phyloP scores from a whole-genome alignment of 257 asterid species.

The Fraxinus pennsylvanica region DNA sequence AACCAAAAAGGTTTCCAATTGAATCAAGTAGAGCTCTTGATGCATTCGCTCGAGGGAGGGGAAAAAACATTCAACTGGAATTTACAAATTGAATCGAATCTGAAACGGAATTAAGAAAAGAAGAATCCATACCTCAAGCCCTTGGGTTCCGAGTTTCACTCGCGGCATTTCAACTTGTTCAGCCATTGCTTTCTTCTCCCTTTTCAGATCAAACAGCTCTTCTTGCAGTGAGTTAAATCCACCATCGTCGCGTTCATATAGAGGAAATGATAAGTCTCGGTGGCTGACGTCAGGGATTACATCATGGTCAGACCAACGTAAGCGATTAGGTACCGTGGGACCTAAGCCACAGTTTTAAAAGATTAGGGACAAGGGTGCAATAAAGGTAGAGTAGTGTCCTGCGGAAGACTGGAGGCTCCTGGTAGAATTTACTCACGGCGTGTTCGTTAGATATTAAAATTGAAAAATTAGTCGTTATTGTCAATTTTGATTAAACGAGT shows the following conservation, averaged over 20 bases:
- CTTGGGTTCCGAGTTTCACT: constrained; percentile 54
- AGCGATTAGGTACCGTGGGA: no score
- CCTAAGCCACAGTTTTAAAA: no score
- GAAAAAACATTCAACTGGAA: background rate
- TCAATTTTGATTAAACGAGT: no score
- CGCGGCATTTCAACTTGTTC: constrained; percentile 36
- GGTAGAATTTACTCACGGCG: no score
- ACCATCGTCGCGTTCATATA: background rate
- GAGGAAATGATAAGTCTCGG: background rate
- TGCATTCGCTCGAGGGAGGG: background rate
- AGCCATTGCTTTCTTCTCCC: constrained; percentile 24
- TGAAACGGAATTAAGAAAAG: background rate
- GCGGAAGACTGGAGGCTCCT: no score
- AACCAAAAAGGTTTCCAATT: background rate
- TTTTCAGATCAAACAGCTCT: background rate
- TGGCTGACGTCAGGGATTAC: background rate
- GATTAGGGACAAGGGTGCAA: no score
- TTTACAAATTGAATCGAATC: background rate
- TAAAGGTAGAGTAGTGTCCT: no score
- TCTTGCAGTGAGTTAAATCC: background rate
- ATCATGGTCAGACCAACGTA: no score
- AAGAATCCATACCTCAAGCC: constrained; percentile 42
- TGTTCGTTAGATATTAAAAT: no score
- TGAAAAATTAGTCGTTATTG: no score
- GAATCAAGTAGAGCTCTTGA: background rate